Conservation (phyloP, 1,284 basidiomycete species). For the Tilletia horrida region DNA sequence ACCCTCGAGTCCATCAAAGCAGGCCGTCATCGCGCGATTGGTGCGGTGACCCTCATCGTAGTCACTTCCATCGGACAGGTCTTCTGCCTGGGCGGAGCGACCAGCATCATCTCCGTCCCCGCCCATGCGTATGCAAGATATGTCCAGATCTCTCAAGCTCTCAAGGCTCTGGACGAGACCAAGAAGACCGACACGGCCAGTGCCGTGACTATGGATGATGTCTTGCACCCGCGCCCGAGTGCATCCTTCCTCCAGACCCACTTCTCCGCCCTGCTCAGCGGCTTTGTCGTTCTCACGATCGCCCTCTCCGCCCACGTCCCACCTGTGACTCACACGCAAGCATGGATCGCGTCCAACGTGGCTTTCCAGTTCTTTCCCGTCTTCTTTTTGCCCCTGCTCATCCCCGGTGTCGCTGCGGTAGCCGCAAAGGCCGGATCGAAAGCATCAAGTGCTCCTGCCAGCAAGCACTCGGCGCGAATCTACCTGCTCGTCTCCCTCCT, state of each 20-base stretch:
- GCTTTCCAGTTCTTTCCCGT: conserved; percentile 18
- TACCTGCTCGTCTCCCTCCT: not conserved
- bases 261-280: not conserved
- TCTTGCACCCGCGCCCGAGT: not conserved
- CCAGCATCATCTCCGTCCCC: conserved; percentile 8
- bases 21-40: not conserved
- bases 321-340: not conserved
- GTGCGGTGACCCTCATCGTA: not conserved
- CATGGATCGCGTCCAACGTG: conserved; percentile 17
- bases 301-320: conserved; percentile 2
- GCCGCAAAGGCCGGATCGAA: not conserved
- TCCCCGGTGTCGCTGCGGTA: not conserved
- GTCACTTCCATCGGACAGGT: conserved; percentile 19
- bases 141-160: not conserved
- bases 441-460: not conserved
- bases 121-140: conserved; percentile 5
- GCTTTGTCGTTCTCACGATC: conserved; percentile 10
- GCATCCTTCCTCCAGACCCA: not conserved
- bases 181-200: conserved; percentile 1
- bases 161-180: not conserved
- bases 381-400: conserved; percentile 11
- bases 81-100: conserved; percentile 6
- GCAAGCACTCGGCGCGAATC: not conserved
- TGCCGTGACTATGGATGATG: not conserved
- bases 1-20: conserved; percentile 13